Percentiles rank a stretch among this genome's conserved stretches.
phyloP scores from a whole-genome alignment of 1,139 yeast genomes.

The Yamadazyma dendronema region DNA sequence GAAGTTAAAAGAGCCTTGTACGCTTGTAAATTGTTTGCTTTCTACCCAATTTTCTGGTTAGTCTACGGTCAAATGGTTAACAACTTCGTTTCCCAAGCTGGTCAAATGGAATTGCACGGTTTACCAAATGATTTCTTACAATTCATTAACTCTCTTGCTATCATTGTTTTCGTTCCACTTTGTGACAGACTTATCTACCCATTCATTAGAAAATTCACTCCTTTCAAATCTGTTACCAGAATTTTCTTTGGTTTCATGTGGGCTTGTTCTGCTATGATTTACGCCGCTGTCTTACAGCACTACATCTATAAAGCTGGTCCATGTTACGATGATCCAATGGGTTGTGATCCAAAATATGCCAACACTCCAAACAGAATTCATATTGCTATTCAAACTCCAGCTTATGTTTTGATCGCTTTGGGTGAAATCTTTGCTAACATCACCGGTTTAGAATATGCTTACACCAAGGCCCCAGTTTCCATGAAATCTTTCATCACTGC shows the following conservation, averaged over 20 bases:
- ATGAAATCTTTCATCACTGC: conserved; percentile 71
- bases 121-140: conserved; percentile 68
- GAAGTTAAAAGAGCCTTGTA: conserved; percentile 56
- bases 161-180: conserved; percentile 62
- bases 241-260: conserved; percentile 75
- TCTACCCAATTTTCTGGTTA: conserved; percentile 66
- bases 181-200: conserved; percentile 56
- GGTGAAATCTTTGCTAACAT: conserved; percentile 66
- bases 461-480: conserved; percentile 63
- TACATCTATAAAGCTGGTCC: conserved; percentile 72
- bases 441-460: conserved; percentile 69
- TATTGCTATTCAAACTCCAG: conserved; percentile 64
- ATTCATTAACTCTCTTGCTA: conserved; percentile 59
- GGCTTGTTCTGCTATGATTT: conserved; percentile 67
- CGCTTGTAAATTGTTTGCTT: conserved; percentile 63
- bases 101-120: conserved; percentile 59
- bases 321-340: conserved; percentile 63
- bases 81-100: conserved; percentile 66
- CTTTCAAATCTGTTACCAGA: conserved; percentile 68
- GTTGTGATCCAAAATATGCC: conserved; percentile 24
- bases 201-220: conserved; percentile 51
- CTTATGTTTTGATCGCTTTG: conserved; percentile 58
- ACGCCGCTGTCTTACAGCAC: conserved; percentile 81
- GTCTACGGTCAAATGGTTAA: conserved; percentile 67
- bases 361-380: conserved; percentile 51